Percentiles rank a stretch among this genome's conserved stretches.
These are phyloP conservation scores for Candida insectorum DNA, from an alignment of 805 yeast genomes.

Conservation along the genomic window DNA sequence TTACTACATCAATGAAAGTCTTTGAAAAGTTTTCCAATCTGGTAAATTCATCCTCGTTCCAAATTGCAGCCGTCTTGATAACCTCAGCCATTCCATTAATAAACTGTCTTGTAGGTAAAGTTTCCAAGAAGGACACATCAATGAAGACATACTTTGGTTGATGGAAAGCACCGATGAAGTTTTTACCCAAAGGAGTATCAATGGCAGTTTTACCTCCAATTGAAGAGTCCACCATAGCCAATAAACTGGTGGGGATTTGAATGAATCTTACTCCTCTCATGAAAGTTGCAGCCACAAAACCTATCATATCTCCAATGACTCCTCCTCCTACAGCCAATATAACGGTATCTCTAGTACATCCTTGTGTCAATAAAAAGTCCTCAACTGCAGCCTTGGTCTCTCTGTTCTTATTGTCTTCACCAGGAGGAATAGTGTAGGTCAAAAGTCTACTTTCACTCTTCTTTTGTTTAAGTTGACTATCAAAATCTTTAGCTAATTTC, in stretches of 20 bases:
- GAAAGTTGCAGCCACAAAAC: conserved; percentile 97
- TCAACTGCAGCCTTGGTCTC: conserved; percentile 90
- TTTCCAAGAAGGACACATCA: conserved; percentile 80
- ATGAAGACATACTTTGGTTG: conserved; percentile 88
- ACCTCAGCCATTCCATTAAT: conserved; percentile 99
- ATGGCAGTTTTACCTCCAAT: conserved; percentile 99
- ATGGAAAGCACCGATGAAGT: conserved; percentile 96
- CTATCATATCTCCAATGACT: conserved; percentile 98
- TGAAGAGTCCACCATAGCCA: conserved; percentile 97
- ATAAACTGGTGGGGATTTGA: conserved; percentile 89
- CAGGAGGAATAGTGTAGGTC: conserved; percentile 79
- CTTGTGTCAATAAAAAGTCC: conserved; percentile 75
- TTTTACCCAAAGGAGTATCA: conserved; percentile 94
- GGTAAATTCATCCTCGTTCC: conserved; percentile 87
- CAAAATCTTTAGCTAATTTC: conserved; percentile 43
- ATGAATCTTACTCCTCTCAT: conserved; percentile 96
- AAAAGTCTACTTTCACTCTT: conserved; percentile 64
- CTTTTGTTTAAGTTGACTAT: conserved; percentile 24
- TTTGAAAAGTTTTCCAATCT: conserved; percentile 78
- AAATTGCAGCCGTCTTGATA: conserved; percentile 95
- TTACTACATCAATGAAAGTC: conserved; percentile 64
- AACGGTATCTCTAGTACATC: conserved; percentile 95
- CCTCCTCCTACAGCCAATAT: conserved; percentile 97
- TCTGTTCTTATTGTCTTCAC: conserved; percentile 86
- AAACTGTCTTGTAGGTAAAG: conserved; percentile 90